Base-by-base conservation (phyloP, 805 yeast species). In the Candida boleticola region DNA sequence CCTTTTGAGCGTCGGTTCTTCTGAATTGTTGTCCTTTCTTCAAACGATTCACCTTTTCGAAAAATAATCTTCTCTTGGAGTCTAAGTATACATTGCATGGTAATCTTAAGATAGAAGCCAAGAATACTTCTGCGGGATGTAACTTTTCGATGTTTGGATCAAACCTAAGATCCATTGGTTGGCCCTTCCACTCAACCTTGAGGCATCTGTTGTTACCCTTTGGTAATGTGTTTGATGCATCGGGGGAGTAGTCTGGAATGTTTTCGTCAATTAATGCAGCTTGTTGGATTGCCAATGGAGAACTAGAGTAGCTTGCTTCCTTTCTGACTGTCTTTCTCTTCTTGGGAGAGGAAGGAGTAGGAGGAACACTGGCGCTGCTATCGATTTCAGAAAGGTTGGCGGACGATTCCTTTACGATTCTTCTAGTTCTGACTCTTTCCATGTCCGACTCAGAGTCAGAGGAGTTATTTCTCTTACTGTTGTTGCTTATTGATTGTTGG, bases 1-100 rank as follows among this genome's bases (percentile, higher is more conserved):
- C 97, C 71, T 93, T 93, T 66, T 92, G 98, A 5, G 97, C 96
- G 64, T 92, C 99, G 0, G 98, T 93, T 66, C 97, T 83, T 66
- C 97, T 82, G 67, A 92, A 92, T 21, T 93, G 92, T 57, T 82
- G 71, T 22, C 83, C 83, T 39, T 72, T 68, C 52, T 79, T 79
- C 53, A 82, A 64, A 39, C 96, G 78, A 51, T 80, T 80, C 25
- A 90, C 93, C 68, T 89, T 92, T 61, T 92, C 98, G 44, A 82
- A 79, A 65, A 92, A 93, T 21, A 92, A 73, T 50, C 98, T 77
- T 63, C 89, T 80, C 53, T 68, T 70, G 5, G 71, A 62, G 54
- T 78, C 83, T 60, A 85, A 72, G 61, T 90, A 92, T 27, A 90
- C 80, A 47, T 83, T 85, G 44, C 89, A 84, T 7, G 97, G 96